phyloP scores from a whole-genome alignment of 129 eudicot species.

The Saposhnikovia divaricata region DNA sequence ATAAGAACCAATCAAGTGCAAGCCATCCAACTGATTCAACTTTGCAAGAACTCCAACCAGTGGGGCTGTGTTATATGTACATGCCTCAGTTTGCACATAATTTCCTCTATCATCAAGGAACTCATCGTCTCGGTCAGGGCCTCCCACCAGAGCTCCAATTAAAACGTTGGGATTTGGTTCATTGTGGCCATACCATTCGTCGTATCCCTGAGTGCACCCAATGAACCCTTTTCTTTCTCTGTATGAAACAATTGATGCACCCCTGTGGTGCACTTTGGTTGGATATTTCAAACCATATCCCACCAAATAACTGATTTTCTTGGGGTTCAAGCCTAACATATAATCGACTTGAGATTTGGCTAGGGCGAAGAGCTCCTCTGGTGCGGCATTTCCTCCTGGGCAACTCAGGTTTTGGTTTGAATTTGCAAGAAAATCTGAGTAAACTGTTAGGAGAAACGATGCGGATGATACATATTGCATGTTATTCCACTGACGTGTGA shows the following conservation, averaged over 20 bases:
- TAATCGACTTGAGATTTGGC: constrained; percentile 75
- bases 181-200: constrained; percentile 42
- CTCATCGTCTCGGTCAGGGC: constrained; percentile 47
- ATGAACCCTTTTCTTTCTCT: constrained; percentile 51
- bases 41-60: constrained; percentile 77
- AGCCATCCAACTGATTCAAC: constrained; percentile 29
- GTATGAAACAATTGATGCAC: constrained; percentile 53
- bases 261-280: constrained; percentile 73
- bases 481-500: constrained; percentile 76
- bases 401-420: constrained; percentile 33
- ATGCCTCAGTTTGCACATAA: constrained; percentile 71
- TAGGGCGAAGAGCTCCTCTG: constrained; percentile 37
- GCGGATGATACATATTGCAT: constrained; percentile 72
- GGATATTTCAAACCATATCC: constrained; percentile 62
- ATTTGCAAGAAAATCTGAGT: constrained; percentile 46
- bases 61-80: constrained; percentile 75
- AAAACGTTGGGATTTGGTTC: constrained; percentile 56
- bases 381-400: constrained; percentile 25
- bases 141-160: constrained; percentile 75
- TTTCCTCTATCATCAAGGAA: constrained; percentile 50
- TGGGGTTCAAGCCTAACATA: constrained; percentile 67
- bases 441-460: constrained; percentile 37
- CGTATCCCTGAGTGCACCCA: constrained; percentile 79
- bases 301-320: constrained; percentile 60
- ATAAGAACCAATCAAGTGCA: constrained; percentile 20